Base-by-base conservation (phyloP, 1,139 yeast genomes). In the Pichia sp. region DNA sequence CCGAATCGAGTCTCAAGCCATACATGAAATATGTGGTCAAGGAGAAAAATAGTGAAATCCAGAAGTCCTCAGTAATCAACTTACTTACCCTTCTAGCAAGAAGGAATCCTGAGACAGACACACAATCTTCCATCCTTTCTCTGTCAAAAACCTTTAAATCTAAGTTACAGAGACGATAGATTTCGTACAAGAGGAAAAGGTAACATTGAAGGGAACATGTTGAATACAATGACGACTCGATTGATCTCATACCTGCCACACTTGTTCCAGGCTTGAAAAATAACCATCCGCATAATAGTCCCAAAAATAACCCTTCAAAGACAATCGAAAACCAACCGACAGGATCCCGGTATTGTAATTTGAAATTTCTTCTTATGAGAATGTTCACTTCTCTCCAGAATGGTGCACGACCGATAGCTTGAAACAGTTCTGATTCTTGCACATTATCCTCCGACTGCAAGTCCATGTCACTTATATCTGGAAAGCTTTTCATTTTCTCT, bases 101-200 rank as follows among this genome's bases (percentile, higher is more conserved):
- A 1, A 89, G 67, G 67, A 85, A 89, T 1, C 95, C 92, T 1
- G 81, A 68, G 2, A 85, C 78, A 15, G 84, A 74, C 13, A 84
- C 80, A 56, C 81, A 78, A n/a, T 84, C 79, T 59, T 90, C 96
- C 51, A 80, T 78, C 57, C 87, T 76, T 67, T 90, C 97, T 57
- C 93, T 73, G 66, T 84, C 87, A 67, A 84, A 89, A 23, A 83
- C 77, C 45, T 78, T 73, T 42, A 92, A 82, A 67, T 89, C 97
- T 8, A 76, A 73, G 6, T 76, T 73, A 75, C 92, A 87, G 8
- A 89, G 71, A 48, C 96, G 73, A 65, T 86, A 88, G 4, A 85
- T 76, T 68, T 90, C 97, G 65, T 84, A 83, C 52, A 87, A 73
- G 66, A 87, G 70, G 47, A 89, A 81, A 54, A 84, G 69, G 65